Conservation (phyloP, 176 grass and related monocot species). For the Zizania latifolia region DNA sequence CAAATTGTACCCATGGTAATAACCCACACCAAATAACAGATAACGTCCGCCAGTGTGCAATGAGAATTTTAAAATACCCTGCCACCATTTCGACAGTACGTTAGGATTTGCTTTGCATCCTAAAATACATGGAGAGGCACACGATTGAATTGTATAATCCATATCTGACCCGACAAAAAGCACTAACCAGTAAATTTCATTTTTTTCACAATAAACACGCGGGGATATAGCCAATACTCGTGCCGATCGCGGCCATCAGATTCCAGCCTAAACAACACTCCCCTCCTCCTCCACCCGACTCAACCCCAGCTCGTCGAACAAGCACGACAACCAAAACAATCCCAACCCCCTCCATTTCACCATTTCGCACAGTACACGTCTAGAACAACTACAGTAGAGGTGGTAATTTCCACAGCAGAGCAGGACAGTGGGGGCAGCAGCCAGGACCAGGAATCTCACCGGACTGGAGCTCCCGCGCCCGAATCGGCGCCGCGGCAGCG, state of each 20-base stretch:
- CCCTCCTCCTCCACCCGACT: not conserved
- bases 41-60: not conserved
- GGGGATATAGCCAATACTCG: not conserved
- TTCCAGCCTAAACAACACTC: not conserved
- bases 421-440: not conserved
- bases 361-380: not conserved
- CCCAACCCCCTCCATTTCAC: not conserved
- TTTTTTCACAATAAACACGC: not conserved
- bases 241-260: not conserved
- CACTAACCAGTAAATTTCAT: not conserved
- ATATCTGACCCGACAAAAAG: not conserved
- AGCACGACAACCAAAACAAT: not conserved
- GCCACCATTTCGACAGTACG: not conserved
- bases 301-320: not conserved
- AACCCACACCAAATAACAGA: not conserved
- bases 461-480: constrained; percentile 16
- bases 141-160: not conserved
- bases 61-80: not conserved
- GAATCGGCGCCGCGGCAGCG: constrained; percentile 31
- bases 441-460: not conserved
- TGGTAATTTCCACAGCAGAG: not conserved
- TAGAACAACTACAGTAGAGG: not conserved
- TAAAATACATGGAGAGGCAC: not conserved
- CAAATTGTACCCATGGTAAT: not conserved
- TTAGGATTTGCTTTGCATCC: not conserved